Evolutionary conservation across 495 filamentous ascomycete genomes (phyloP), one percentile per base, ranked within the genome.

Genomic region (Daldinia concentrica): DNA sequence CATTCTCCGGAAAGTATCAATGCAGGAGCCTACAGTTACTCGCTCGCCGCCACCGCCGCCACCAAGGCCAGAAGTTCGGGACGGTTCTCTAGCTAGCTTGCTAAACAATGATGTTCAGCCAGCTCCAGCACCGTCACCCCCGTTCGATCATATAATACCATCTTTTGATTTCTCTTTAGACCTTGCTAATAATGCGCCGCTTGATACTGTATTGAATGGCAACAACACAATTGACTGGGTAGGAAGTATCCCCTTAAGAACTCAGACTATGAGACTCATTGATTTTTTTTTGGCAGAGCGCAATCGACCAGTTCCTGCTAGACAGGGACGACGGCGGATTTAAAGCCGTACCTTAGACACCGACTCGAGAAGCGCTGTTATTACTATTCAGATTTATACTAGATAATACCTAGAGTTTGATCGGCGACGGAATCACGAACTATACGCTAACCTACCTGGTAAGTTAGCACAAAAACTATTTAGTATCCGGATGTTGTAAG

Each of bases 191-290:
- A 57, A 41, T 26, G 62, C 72, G 26, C 71, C 75, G 24, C 62
- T 81, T 11, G 79, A 76, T 17, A 68, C 43, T 15, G 71, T 81
- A 32, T 55, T 81, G 27, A 75, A 74, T 41, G 66, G 73, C 32
- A 65, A 73, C 3, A 73, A 56, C 37, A 64, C 73, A 36, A 65
- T 79, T 26, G 81, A 85, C 66, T 85, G 82, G 82, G 82, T 82
- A 72, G 37, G 78, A 48, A 37, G 17, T 51, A 34, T 2, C 43
- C 15, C 24, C n/a, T 54, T 64, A 12, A 39, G 7, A 45, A 30
- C n/a, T 17, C 29, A 36, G 32, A 3, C 19, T 12, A 32, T 34
- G 43, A 45, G 4, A 27, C 27, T 11, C 27, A 51, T 73, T 77
- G 72, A 79, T 51, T 24, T 22, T 51, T 24, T 22, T 34, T 65